Percentiles rank a stretch among this genome's conserved stretches.
Conservation (phyloP, 2,329 filamentous ascomycete genomes). For the Coleophoma cylindrospora region DNA sequence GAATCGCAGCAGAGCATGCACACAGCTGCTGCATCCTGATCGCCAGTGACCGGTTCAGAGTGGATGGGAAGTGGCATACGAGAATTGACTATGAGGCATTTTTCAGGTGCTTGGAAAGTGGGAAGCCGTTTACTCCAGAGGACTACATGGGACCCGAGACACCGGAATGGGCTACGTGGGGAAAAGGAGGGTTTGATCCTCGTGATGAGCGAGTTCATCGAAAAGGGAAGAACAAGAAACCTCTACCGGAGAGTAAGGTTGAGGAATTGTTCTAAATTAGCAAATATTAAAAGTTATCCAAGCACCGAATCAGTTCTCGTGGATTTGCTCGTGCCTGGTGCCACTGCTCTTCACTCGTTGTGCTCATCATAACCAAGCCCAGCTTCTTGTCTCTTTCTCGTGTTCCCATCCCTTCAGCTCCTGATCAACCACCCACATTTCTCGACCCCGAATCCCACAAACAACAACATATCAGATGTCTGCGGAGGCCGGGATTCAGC, state of each 20-base stretch:
- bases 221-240: constrained; percentile 58
- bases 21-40: constrained; percentile 91
- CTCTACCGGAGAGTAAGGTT: constrained; percentile 14
- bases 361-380: no score
- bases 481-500: no score
- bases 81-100: constrained; percentile 86
- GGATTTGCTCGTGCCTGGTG: no score
- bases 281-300: background rate
- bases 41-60: constrained; percentile 74
- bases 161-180: constrained; percentile 93
- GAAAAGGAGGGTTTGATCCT: constrained; percentile 90
- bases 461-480: no score
- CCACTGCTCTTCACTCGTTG: no score
- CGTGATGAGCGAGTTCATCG: constrained; percentile 81
- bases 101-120: constrained; percentile 75
- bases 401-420: no score
- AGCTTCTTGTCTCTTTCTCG: no score
- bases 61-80: constrained; percentile 81
- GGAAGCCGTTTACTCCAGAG: constrained; percentile 69
- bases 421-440: no score
- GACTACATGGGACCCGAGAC: constrained; percentile 85
- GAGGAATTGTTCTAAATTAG: background rate
- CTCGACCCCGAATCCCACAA: no score
- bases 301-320: no score
- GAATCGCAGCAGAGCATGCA: constrained; percentile 90